Evolutionary conservation across 2,329 filamentous ascomycete genomes (phyloP), one percentile per base, ranked within the genome.

Genomic region (Neonectria faginata): DNA sequence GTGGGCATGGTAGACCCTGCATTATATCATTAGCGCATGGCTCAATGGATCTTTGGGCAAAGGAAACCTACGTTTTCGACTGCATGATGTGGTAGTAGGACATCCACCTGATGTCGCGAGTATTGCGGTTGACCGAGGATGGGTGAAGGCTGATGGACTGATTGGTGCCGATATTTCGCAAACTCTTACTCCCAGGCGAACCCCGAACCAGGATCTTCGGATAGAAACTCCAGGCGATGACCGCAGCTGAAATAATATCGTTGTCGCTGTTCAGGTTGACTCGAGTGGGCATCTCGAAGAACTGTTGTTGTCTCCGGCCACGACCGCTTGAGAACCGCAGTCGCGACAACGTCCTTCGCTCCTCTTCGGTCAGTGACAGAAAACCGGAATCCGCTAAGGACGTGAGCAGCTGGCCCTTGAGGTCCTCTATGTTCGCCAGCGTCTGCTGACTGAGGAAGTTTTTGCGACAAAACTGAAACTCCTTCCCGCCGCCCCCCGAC

Each of bases 31-130:
- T 55, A 75, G 62, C 53, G 55, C 20, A 45, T 56, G 25, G 39
- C 25, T 25, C 36, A 48, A 36, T 14, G 4, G 20, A 42, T 20
- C 8, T 4, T 31, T 14, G 9, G n/a, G 29, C 6, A 14, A 33
- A 5, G 3, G 6, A 54, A 27, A 84, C 82, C 86, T 86, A 86
- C 90, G 92, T 81, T 83, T 91, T 94, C 3, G 92, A 91, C 78
- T 97, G 94, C 93, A 98, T 97, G 68, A 98, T 97, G 77, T 97
- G 92, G 80, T 98, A 98, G 78, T 97, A 99, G 0, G 92, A 96
- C 48, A 99, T 82, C 89, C 93, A 98, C 74, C 89, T 91, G 42
- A 94, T 82, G 44, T 89, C 87, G 51, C 84, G 82, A 64, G 83
- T 83, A 8, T 84, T 86, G 75, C 94, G 94, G 78, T 98, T 98